Percentiles rank a stretch among this genome's conserved stretches.
These are phyloP conservation scores for Globisporangium viniferum DNA, from an alignment of 352 stramenopile genomes.

Conservation along the genomic window DNA sequence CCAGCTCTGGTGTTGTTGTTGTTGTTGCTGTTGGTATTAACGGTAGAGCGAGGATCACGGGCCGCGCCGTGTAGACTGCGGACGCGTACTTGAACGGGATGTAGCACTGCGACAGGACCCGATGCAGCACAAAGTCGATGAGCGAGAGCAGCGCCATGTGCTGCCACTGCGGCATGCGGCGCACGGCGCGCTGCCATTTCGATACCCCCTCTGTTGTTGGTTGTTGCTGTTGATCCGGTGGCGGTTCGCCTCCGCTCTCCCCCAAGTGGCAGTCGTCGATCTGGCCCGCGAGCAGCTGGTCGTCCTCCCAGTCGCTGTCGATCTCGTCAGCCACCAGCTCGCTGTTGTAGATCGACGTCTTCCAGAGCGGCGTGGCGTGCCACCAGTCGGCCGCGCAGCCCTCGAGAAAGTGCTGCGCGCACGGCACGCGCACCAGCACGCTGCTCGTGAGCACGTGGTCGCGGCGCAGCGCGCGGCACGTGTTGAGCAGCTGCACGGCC, in stretches of 20 bases:
- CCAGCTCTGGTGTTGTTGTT: neutral
- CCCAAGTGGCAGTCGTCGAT: slow-evolving; percentile 39
- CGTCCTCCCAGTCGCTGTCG: slow-evolving; percentile 49
- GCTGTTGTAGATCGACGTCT: slow-evolving; percentile 16
- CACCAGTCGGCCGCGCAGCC: slow-evolving; percentile 56
- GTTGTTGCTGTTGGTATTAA: slow-evolving; percentile 11
- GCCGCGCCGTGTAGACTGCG: slow-evolving; percentile 48
- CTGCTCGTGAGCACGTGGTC: slow-evolving; percentile 43
- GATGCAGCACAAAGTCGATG: slow-evolving; percentile 49
- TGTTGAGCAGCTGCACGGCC: slow-evolving; percentile 47
- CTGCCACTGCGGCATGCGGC: slow-evolving; percentile 43
- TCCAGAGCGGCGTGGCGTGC: slow-evolving; percentile 43
- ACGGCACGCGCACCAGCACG: slow-evolving; percentile 42
- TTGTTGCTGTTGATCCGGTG: neutral
- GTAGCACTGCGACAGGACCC: slow-evolving; percentile 52
- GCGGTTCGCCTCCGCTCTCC: neutral
- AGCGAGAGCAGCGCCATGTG: slow-evolving; percentile 47
- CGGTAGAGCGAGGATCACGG: slow-evolving; percentile 42
- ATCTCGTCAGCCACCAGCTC: slow-evolving; percentile 28
- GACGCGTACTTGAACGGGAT: slow-evolving; percentile 61
- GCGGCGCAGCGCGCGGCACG: slow-evolving; percentile 29
- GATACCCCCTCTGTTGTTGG: slow-evolving; percentile 10
- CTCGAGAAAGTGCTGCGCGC: slow-evolving; percentile 50
- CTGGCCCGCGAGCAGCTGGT: slow-evolving; percentile 23
- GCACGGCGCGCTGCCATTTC: slow-evolving; percentile 33